A percentile compares a stretch with the other conserved stretches of the same genome.
These are phyloP conservation scores for Castanospermum australe DNA, from an alignment of 306 rosid genomes.

Conservation along the genomic window DNA sequence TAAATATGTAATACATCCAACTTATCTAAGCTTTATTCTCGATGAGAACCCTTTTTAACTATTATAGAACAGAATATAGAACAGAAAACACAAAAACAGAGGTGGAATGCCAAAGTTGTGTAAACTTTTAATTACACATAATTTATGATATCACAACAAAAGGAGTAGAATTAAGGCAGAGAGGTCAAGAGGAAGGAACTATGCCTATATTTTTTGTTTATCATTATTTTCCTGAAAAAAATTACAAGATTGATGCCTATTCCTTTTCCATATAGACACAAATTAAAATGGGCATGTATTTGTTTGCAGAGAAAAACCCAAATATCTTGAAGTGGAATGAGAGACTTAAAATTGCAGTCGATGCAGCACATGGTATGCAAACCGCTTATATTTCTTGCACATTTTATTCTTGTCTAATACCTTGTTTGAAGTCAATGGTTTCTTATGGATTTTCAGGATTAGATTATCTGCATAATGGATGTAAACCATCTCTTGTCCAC, in stretches of 20 bases:
- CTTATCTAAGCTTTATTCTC: background rate
- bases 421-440: background rate
- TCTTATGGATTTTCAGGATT: conserved; percentile 25
- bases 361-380: conserved; percentile 28
- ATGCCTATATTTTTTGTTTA: background rate
- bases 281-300: background rate
- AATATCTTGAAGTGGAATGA: conserved; percentile 10
- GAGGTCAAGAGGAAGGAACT: too few species aligned
- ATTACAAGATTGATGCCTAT: background rate
- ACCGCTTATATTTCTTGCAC: background rate
- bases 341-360: conserved; percentile 14
- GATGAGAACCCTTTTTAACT: background rate
- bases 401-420: background rate
- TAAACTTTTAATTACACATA: too few species aligned
- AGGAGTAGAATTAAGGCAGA: too few species aligned
- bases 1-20: background rate
- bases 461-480: conserved; percentile 47
- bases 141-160: too few species aligned
- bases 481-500: conserved; percentile 36
- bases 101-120: too few species aligned
- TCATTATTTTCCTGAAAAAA: background rate
- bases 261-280: background rate
- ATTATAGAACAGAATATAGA: too few species aligned
- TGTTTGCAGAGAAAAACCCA: conserved; percentile 2
- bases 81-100: too few species aligned